A percentile compares a stretch with the other conserved stretches of the same genome.
Conservation (phyloP, 1,284 basidiomycete genomes). For the Apiotrichum sp. region DNA sequence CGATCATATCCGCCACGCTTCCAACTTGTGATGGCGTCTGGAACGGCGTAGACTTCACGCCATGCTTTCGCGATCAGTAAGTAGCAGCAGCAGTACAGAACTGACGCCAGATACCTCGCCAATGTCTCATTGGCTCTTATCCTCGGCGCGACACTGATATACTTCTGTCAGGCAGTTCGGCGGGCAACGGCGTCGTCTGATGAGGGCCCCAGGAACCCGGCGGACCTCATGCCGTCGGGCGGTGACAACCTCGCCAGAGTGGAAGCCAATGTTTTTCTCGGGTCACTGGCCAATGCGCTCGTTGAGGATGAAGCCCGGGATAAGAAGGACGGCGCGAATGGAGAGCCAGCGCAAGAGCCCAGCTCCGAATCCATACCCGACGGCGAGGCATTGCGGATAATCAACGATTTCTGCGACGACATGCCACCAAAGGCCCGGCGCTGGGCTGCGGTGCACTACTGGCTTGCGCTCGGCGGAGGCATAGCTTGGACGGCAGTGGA, state of each 20-base stretch:
- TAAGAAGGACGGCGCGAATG: background rate
- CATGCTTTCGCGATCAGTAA: conserved; percentile 42
- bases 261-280: conserved; percentile 38
- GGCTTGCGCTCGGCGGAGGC: conserved; percentile 24
- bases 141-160: conserved; percentile 17
- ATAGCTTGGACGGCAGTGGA: conserved; percentile 23
- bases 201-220: background rate
- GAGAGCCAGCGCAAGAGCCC: background rate
- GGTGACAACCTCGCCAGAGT: conserved; percentile 31
- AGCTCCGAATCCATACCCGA: background rate
- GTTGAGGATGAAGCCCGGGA: background rate
- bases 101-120: conserved; percentile 26
- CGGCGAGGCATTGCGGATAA: conserved; percentile 25
- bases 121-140: conserved; percentile 36
- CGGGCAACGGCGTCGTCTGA: too few relatives aligned
- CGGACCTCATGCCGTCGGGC: conserved; percentile 24
- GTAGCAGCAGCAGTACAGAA: conserved; percentile 7
- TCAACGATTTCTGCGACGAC: conserved; percentile 26
- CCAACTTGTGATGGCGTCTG: conserved; percentile 24
- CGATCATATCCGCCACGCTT: too few relatives aligned
- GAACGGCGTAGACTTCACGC: conserved; percentile 48
- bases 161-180: background rate
- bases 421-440: conserved; percentile 7
- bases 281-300: conserved; percentile 20
- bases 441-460: conserved; percentile 22